Evolutionary conservation across 2,329 filamentous ascomycete genomes (phyloP), one percentile per base, ranked within the genome.

Genomic region (Sarocladium brachiariae): DNA sequence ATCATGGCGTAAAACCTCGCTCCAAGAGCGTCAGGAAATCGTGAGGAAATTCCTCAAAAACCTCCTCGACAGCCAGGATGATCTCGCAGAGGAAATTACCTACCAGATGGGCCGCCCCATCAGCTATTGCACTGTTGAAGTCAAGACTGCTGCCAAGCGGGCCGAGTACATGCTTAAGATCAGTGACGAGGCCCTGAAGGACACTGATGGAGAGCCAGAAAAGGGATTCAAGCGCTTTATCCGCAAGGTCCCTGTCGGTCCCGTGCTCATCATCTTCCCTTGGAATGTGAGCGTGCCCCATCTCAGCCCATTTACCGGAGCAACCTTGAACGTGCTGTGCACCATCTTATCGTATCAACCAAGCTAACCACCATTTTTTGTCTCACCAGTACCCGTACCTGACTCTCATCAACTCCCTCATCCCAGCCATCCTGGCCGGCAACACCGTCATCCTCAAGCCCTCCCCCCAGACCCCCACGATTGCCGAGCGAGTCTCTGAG

Each of bases 31-130:
- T 49, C 85, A 95, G 67, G 77, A 78, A 43, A 91, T 96, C 56
- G 83, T 96, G 60, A 83, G 81, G 60, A 88, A 86, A 61, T 90
- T 91, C 1, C 71, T 97, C 39, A 78, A 84, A 55, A 69, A 88
- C 4, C 74, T 97, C 24, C 69, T 72, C 14, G 78, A 82, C 47
- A 84, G 82, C 64, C 80, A 90, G 66, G 86, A 93, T 81, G 86
- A 83, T 55, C 75, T 97, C 30, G 90, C 86, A 5, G 78, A 81
- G 58, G 91, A 96, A 66, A 72, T 97, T 53, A 96, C 91, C 0
- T 84, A 89, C 65, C 91, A 97, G 72, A 97, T 97, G 91, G 92
- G 92, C 37, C 80, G 92, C 18, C 92, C 92, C 30, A 96, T 96
- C 61, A 80, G 86, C 33, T 96, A 92, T 66, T 87, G 88, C 0